Evolutionary conservation across 1,284 basidiomycete genomes (phyloP).

Genomic region (Leccinum solheimii): DNA sequence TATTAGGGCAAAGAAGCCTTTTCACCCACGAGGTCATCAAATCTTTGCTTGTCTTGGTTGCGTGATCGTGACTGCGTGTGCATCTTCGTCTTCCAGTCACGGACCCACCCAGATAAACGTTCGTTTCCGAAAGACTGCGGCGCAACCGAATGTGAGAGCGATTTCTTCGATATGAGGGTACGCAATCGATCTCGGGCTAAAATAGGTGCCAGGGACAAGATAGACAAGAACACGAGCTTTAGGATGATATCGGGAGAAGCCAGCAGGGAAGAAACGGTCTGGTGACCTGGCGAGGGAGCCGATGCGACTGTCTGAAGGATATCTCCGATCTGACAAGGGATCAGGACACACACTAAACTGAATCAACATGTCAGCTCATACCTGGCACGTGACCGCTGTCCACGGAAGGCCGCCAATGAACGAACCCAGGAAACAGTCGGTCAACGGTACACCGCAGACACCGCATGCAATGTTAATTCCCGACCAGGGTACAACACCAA

Average conservation of each 20-base stretch:
- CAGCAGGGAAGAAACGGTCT: slow-evolving; percentile 71
- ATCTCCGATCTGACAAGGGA: slow-evolving; percentile 64
- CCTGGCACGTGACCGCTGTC: slow-evolving; percentile 87
- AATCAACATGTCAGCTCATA: slow-evolving; percentile 33
- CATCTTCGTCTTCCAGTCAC: slow-evolving; percentile 57
- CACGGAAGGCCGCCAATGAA: slow-evolving; percentile 81
- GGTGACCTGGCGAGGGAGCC: slow-evolving; percentile 62
- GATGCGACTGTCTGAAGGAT: slow-evolving; percentile 77
- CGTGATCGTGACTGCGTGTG: slow-evolving; percentile 46
- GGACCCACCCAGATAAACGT: slow-evolving; percentile 53
- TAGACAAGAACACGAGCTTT: slow-evolving; percentile 71
- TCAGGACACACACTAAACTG: slow-evolving; percentile 12
- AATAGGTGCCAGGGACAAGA: slow-evolving; percentile 77
- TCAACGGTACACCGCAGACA: slow-evolving; percentile 75
- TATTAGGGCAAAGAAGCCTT: slow-evolving; percentile 41
- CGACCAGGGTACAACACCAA: slow-evolving; percentile 91
- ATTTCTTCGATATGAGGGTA: slow-evolving; percentile 48
- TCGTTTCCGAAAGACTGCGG: slow-evolving; percentile 35
- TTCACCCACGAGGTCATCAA: slow-evolving; percentile 47
- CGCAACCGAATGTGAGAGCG: slow-evolving; percentile 27
- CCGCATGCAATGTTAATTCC: slow-evolving; percentile 94
- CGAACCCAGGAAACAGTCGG: slow-evolving; percentile 75
- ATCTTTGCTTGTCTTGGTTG: slow-evolving; percentile 40
- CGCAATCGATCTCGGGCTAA: slow-evolving; percentile 65
- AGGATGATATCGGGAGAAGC: slow-evolving; percentile 69